Percentiles rank a stretch among this genome's conserved stretches.
Evolutionary conservation across 768 basidiomycete species (phyloP).

Genomic region (Cystobasidiopsis lactophilus): DNA sequence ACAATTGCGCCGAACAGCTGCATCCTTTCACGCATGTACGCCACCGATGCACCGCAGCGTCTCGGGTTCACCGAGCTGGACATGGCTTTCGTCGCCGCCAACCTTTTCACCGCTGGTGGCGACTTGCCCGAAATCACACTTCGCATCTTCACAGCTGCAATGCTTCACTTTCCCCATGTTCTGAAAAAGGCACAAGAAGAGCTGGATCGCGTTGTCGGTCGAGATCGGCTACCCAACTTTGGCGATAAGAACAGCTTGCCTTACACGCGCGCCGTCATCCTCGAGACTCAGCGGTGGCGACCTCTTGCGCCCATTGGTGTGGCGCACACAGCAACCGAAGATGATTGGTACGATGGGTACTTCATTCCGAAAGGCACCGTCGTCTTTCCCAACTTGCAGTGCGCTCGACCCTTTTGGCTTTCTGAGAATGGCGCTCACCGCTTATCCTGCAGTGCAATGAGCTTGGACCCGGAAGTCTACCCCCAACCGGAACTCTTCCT

Average conservation of each 20-base stretch:
- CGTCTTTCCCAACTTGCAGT: slow-evolving; percentile 5
- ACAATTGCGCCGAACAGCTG: background rate
- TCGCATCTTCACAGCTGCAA: slow-evolving; percentile 8
- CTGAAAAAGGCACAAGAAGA: slow-evolving; percentile 14
- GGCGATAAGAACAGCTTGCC: slow-evolving; percentile 14
- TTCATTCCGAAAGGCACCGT: slow-evolving; percentile 3
- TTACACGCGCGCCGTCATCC: slow-evolving; percentile 13
- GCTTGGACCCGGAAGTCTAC: slow-evolving; percentile 10
- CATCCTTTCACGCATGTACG: slow-evolving; percentile 4
- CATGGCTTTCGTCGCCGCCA: slow-evolving; percentile 6
- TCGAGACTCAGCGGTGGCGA: slow-evolving; percentile 15
- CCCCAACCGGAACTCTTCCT: slow-evolving; percentile 13
- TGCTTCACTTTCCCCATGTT: slow-evolving; percentile 4
- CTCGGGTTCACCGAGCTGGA: slow-evolving; percentile 1
- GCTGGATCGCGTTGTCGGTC: slow-evolving; percentile 17
- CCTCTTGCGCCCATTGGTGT: slow-evolving; percentile 10
- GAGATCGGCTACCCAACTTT: slow-evolving; percentile 17
- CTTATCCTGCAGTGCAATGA: slow-evolving; percentile 1
- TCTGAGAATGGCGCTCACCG: background rate
- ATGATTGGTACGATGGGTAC: slow-evolving; percentile 5
- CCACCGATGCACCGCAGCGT: slow-evolving; percentile 2
- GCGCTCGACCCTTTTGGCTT: no score
- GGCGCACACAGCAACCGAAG: slow-evolving; percentile 1
- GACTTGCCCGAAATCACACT: background rate
- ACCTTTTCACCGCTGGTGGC: slow-evolving; percentile 7